Evolutionary conservation across 305 asterid species (phyloP).

Genomic region (Fraxinus sp.): DNA sequence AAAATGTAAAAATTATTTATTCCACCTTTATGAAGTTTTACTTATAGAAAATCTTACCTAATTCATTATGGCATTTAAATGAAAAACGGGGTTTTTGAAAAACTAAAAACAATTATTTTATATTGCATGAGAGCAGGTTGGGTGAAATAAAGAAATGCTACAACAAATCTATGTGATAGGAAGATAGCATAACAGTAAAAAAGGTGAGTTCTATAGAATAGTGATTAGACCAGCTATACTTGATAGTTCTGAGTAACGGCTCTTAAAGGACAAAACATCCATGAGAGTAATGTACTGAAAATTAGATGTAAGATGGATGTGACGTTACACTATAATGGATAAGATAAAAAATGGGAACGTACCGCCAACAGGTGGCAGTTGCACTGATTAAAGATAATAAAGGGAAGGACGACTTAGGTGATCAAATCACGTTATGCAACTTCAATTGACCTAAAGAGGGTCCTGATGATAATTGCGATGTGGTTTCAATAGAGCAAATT

Average conservation of each 20-base stretch:
- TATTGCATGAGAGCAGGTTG: neutral
- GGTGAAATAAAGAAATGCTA: neutral
- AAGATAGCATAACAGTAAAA: neutral
- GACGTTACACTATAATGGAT: neutral
- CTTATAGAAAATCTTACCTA: neutral
- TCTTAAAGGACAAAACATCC: neutral
- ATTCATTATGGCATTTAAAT: neutral
- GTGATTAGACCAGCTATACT: neutral
- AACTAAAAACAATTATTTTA: neutral
- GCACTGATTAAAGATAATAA: neutral
- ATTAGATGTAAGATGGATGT: neutral
- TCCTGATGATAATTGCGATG: neutral
- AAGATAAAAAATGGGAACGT: neutral
- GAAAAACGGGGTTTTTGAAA: neutral
- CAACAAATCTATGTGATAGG: neutral
- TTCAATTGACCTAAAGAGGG: neutral
- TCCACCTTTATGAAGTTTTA: neutral
- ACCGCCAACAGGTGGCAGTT: neutral
- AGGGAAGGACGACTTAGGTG: neutral
- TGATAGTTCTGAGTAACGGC: neutral
- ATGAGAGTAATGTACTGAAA: neutral
- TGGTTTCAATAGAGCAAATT: neutral
- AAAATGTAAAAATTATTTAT: neutral
- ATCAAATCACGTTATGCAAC: neutral
- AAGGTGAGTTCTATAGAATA: neutral